These are phyloP conservation scores for Pisolithus microcarpus DNA, from an alignment of 768 basidiomycete genomes.

Conservation along the genomic window DNA sequence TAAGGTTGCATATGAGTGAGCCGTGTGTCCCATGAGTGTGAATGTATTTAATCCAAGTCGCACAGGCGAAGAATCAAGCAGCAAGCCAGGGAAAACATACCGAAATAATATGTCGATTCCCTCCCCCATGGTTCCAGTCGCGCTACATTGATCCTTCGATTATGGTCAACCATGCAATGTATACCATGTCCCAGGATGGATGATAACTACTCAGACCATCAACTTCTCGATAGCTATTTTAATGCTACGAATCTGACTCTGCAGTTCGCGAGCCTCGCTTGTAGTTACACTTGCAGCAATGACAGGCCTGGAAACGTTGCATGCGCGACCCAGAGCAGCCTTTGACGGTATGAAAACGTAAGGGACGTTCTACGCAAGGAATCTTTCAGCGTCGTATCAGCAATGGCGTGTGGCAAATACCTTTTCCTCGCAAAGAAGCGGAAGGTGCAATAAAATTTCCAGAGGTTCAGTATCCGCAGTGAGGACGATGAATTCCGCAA, in stretches of 20 bases:
- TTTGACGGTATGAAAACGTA: conserved; percentile 95
- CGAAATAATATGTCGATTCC: too few species aligned
- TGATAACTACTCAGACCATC: conserved; percentile 29
- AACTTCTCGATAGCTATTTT: conserved; percentile 78
- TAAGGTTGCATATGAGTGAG: conserved; percentile 86
- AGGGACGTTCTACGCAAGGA: conserved; percentile 70
- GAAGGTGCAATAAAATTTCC: conserved; percentile 95
- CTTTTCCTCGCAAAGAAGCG: conserved; percentile 98
- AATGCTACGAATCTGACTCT: conserved; percentile 80
- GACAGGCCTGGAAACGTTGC: conserved; percentile 91
- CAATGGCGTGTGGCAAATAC: conserved; percentile 30
- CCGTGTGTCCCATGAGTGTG: conserved; percentile 5
- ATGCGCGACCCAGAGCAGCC: conserved; percentile 91
- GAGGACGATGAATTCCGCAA: conserved; percentile 95
- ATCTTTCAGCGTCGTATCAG: not conserved
- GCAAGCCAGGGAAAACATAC: conserved; percentile 86
- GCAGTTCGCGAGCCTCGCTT: conserved; percentile 86
- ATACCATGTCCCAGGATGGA: not conserved
- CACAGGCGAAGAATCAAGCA: conserved; percentile 67
- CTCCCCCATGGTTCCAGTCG: too few species aligned
- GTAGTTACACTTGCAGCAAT: conserved; percentile 96
- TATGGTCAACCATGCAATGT: not conserved
- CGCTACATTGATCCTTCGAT: not conserved
- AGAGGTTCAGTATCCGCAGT: conserved; percentile 96
- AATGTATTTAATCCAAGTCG: conserved; percentile 1